A percentile compares a stretch with the other conserved stretches of the same genome.
Conservation (phyloP, 1,139 yeast genomes). For the Lipomyces yarrowii region DNA sequence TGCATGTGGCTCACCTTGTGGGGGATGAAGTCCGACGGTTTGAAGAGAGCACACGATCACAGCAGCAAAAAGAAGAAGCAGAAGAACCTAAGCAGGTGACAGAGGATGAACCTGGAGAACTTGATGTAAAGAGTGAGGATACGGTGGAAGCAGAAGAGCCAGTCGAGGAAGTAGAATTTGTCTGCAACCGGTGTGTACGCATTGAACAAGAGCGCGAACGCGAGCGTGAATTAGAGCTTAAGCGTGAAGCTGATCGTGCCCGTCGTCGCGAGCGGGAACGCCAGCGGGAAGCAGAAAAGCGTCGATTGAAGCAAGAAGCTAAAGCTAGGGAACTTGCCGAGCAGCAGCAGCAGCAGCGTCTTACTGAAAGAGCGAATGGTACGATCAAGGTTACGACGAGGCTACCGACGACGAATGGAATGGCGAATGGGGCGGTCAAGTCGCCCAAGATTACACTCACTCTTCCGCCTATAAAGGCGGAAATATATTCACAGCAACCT, state of each 20-base stretch:
- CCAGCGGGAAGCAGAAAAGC: conserved; percentile 16
- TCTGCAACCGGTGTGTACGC: conserved; percentile 25
- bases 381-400: background rate
- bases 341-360: background rate
- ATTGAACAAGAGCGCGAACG: conserved; percentile 18
- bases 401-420: background rate
- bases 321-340: conserved; percentile 10
- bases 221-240: conserved; percentile 21
- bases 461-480: background rate
- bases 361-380: conserved; percentile 1
- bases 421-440: background rate
- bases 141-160: conserved; percentile 7
- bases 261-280: conserved; percentile 28
- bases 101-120: background rate
- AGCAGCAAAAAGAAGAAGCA: conserved; percentile 5
- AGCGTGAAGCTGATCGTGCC: conserved; percentile 22
- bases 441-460: conserved; percentile 1
- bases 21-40: conserved; percentile 23
- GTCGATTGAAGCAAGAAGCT: conserved; percentile 11
- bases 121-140: background rate
- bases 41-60: conserved; percentile 14
- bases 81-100: conserved; percentile 1
- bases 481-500: background rate
- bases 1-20: conserved; percentile 46
- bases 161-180: conserved; percentile 16